Evolutionary conservation across 2,329 filamentous ascomycete genomes (phyloP).

Genomic region (Parascedosporium putredinis): DNA sequence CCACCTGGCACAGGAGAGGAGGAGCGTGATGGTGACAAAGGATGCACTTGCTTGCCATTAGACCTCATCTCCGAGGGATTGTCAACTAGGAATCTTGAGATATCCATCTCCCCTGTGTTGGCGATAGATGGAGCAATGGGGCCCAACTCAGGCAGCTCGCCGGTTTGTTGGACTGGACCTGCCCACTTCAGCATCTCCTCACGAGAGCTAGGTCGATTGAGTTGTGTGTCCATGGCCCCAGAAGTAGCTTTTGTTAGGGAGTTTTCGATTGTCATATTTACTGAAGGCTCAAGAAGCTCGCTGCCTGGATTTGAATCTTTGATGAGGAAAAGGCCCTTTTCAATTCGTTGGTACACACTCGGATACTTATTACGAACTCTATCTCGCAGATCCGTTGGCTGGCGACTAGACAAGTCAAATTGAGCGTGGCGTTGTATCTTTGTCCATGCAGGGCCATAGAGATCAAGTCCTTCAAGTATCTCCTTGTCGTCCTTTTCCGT

Average conservation of each 20-base stretch:
- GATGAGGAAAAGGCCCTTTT: constrained; percentile 40
- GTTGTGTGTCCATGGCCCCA: constrained; percentile 25
- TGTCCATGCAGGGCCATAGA: constrained; percentile 55
- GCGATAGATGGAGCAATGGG: constrained; percentile 10
- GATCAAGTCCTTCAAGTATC: constrained; percentile 48
- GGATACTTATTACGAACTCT: constrained; percentile 55
- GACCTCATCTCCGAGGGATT: constrained; percentile 25
- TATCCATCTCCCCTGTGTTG: constrained; percentile 47
- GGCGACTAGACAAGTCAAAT: constrained; percentile 46
- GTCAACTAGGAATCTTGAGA: constrained; percentile 49
- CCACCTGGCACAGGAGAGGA: constrained; percentile 1
- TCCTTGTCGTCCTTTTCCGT: constrained; percentile 52
- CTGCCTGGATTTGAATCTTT: constrained; percentile 30
- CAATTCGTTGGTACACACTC: constrained; percentile 44
- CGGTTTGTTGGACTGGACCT: constrained; percentile 18
- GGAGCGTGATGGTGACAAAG: background rate
- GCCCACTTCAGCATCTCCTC: constrained; percentile 38
- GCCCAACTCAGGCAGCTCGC: constrained; percentile 19
- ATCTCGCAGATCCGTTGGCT: constrained; percentile 54
- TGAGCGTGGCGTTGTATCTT: constrained; percentile 51
- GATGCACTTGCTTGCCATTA: background rate
- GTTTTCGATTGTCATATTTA: constrained; percentile 38
- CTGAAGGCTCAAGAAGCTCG: constrained; percentile 38
- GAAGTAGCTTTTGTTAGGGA: constrained; percentile 28
- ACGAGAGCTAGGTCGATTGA: constrained; percentile 29